Evolutionary conservation across 805 yeast species (phyloP), one percentile per base, ranked within the genome.

Genomic region (Pichia pseudocactophila): DNA sequence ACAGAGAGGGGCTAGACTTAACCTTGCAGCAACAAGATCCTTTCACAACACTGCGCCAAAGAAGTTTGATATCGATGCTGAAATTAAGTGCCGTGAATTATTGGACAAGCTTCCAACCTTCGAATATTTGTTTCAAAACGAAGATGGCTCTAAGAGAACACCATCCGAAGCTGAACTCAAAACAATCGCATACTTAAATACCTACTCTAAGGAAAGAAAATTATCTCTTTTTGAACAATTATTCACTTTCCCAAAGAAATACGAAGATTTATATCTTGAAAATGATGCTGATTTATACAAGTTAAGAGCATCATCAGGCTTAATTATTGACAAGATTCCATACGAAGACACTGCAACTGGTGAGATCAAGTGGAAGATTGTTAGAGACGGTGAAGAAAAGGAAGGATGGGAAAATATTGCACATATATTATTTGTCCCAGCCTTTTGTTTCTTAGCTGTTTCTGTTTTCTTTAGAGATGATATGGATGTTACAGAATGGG

Each of bases 371-470:
- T 85, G 92, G 94, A 73, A 77, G 53, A 65, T 84, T 43, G 78
- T 86, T 36, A 72, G 92, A 48, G 87, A 78, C 57, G 62, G 59
- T 12, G 75, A 80, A 41, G 78, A 74, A 54, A 78, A 78, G 57
- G 94, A 85, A 65, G 94, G 94, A 38, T 85, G 95, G 95, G 95
- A 86, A 59, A 68, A 69, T 49, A 69, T 83, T 42, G 78, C 80
- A 54, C 84, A 80, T 65, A 80, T 73, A 61, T 66, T 80, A 42
- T 82, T 81, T 50, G 73, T 85, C 45, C 95, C 95, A 16, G 77
- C 79, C 20, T 68, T 82, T 57, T 65, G 76, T 38, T 66, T 78
- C 49, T 63, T 82, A 36, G 67, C 78, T 41, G 76, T 69, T 31
- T 62, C 72, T 16, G 62, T 72, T 45, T 52, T 73, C 37, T 78